Conservation (phyloP, 179 eudicot genomes). For the Patellifolia procumbens region DNA sequence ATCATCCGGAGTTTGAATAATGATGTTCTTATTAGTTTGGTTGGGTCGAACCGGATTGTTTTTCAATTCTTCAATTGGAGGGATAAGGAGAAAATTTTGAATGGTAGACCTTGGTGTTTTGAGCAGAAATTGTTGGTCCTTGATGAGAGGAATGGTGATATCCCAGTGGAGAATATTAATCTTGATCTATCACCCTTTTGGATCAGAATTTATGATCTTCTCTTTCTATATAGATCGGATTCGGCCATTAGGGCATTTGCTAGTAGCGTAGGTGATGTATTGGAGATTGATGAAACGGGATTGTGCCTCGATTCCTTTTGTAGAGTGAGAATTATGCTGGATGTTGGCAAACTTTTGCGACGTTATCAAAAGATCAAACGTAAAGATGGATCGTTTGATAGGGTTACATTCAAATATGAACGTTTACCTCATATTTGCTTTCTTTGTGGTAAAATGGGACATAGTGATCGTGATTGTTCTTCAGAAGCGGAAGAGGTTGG, state of each 20-base stretch:
- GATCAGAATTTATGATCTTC: neutral
- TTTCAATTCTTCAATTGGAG: neutral
- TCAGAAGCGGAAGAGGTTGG: too few relatives aligned
- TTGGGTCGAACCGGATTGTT: neutral
- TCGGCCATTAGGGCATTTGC: neutral
- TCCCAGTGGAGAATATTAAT: neutral
- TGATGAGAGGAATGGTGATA: neutral
- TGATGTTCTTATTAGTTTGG: neutral
- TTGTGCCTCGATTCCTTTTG: neutral
- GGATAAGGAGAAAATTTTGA: neutral
- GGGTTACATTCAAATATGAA: neutral
- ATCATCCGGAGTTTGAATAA: neutral
- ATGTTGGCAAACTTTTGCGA: neutral
- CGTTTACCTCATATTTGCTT: neutral
- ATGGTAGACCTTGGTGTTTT: neutral
- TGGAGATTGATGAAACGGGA: neutral
- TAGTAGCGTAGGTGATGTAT: neutral
- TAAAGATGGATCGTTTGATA: neutral
- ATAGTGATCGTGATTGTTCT: neutral
- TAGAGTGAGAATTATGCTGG: neutral
- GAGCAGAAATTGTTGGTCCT: neutral
- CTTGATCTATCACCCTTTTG: neutral
- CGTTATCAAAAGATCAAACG: neutral
- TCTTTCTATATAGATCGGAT: neutral
- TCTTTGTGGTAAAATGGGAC: neutral